A percentile compares a stretch with the other conserved stretches of the same genome.
These are phyloP conservation scores for Prototheca wickerhamii DNA, from an alignment of 163 green algal genomes.

Conservation along the genomic window DNA sequence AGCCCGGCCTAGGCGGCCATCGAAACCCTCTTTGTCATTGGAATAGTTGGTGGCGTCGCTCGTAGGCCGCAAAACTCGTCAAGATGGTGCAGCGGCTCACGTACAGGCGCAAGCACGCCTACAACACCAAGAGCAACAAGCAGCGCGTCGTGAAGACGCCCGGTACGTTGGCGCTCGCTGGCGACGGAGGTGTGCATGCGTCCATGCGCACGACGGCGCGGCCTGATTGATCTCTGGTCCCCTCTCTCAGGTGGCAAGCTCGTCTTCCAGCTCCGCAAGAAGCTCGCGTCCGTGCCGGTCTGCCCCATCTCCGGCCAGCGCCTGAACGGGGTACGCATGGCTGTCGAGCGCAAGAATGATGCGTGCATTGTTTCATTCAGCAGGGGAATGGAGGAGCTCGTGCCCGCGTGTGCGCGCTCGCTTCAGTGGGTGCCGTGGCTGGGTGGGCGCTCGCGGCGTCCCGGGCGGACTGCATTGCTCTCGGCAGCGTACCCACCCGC, in stretches of 20 bases:
- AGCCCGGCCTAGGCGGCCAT: not conserved
- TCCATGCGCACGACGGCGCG: not conserved
- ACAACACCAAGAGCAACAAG: slow-evolving; percentile 87
- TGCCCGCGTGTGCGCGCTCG: too few relatives aligned
- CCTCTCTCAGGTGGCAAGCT: slow-evolving; percentile 66
- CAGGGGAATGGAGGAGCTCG: too few relatives aligned
- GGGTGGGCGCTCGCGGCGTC: not conserved
- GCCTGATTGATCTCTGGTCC: not conserved
- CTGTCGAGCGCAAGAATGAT: too few relatives aligned
- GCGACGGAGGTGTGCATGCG: not conserved
- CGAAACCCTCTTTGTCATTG: not conserved
- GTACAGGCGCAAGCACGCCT: slow-evolving; percentile 83
- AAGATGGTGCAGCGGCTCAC: slow-evolving; percentile 89
- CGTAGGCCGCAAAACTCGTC: not conserved
- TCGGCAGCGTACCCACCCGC: not conserved
- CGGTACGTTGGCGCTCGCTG: slow-evolving; percentile 45
- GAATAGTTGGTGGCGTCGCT: not conserved
- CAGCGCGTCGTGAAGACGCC: slow-evolving; percentile 84
- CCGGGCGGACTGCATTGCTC: not conserved
- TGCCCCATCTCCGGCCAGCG: slow-evolving; percentile 71
- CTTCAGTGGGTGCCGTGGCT: not conserved
- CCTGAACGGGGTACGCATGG: slow-evolving; percentile 80
- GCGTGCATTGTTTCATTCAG: too few relatives aligned
- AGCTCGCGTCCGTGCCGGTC: slow-evolving; percentile 61
- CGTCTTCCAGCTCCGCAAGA: slow-evolving; percentile 79